phyloP scores from a whole-genome alignment of 1,284 basidiomycete species.

The Anthracocystis setariae region DNA sequence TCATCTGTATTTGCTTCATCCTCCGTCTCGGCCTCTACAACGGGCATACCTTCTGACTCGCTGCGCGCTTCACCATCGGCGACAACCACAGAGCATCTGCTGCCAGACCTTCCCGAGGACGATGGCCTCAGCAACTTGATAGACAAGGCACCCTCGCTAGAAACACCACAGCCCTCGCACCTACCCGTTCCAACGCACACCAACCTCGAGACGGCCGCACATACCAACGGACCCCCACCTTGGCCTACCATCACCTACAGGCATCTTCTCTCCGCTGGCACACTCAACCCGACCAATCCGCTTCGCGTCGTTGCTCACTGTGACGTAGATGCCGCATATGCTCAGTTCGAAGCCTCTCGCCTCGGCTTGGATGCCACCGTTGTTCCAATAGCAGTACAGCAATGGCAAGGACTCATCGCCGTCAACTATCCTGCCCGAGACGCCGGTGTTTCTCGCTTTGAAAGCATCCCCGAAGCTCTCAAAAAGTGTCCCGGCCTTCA shows the following conservation, averaged over 20 bases:
- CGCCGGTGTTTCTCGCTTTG: conserved; percentile 81
- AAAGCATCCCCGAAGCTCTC: conserved; percentile 69
- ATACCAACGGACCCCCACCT: conserved; percentile 33
- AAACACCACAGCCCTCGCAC: conserved; percentile 25
- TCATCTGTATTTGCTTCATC: conserved; percentile 6
- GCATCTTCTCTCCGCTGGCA: conserved; percentile 59
- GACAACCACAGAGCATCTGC: conserved; percentile 10
- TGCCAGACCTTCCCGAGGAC: conserved; percentile 15
- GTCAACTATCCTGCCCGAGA: conserved; percentile 94
- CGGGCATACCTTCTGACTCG: not conserved
- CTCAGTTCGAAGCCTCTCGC: conserved; percentile 84
- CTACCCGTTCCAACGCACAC: conserved; percentile 30
- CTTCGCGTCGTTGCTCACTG: conserved; percentile 80
- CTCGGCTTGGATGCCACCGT: conserved; percentile 76
- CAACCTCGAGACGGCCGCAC: conserved; percentile 35
- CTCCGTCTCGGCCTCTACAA: conserved; percentile 5
- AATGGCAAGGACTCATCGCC: conserved; percentile 88
- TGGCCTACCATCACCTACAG: conserved; percentile 56
- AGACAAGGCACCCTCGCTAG: conserved; percentile 32
- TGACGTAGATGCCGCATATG: conserved; percentile 71
- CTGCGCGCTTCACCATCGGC: not conserved
- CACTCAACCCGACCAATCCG: conserved; percentile 67
- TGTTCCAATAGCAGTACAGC: conserved; percentile 86
- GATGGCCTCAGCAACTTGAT: conserved; percentile 24
- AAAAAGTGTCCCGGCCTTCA: conserved; percentile 85